Conservation (phyloP, 768 basidiomycete species). For the Lactarius hatsudake region DNA sequence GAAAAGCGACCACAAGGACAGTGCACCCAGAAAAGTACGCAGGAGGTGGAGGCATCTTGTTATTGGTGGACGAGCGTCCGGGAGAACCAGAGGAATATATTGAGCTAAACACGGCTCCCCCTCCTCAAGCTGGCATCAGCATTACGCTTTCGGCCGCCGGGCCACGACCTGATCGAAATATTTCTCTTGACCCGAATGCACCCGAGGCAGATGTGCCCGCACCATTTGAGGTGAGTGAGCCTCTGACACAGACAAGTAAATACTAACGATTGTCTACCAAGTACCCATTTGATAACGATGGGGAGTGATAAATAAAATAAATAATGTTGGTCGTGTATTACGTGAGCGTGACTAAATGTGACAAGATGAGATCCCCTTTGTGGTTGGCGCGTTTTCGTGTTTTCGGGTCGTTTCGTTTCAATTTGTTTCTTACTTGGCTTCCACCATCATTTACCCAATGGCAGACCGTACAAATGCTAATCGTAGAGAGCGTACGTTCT, state of each 20-base stretch:
- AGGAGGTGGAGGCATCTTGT: constrained; percentile 84
- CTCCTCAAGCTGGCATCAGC: constrained; percentile 30
- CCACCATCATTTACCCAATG: constrained; percentile 20
- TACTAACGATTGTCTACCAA: constrained; percentile 42
- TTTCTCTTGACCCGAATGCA: constrained; percentile 65
- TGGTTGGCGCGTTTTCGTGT: constrained; percentile 15
- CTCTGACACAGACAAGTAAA: constrained; percentile 27
- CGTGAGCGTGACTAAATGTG: constrained; percentile 23
- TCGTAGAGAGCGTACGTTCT: constrained; percentile 27
- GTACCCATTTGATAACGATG: constrained; percentile 79
- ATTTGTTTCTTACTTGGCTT: constrained; percentile 11
- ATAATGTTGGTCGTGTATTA: background rate
- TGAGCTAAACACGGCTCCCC: constrained; percentile 44
- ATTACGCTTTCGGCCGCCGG: constrained; percentile 31
- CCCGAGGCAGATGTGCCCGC: constrained; percentile 75
- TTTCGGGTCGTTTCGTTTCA: constrained; percentile 15
- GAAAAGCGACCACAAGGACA: constrained; percentile 34
- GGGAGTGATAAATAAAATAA: constrained; percentile 39
- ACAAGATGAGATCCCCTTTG: constrained; percentile 16
- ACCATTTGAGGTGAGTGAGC: constrained; percentile 72
- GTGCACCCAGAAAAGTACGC: constrained; percentile 56
- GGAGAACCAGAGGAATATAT: constrained; percentile 75
- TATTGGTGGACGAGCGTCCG: constrained; percentile 72
- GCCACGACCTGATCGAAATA: constrained; percentile 39
- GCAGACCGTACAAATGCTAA: constrained; percentile 24